phyloP scores from a whole-genome alignment of 805 yeast genomes.

The Candida hispaniensis region DNA sequence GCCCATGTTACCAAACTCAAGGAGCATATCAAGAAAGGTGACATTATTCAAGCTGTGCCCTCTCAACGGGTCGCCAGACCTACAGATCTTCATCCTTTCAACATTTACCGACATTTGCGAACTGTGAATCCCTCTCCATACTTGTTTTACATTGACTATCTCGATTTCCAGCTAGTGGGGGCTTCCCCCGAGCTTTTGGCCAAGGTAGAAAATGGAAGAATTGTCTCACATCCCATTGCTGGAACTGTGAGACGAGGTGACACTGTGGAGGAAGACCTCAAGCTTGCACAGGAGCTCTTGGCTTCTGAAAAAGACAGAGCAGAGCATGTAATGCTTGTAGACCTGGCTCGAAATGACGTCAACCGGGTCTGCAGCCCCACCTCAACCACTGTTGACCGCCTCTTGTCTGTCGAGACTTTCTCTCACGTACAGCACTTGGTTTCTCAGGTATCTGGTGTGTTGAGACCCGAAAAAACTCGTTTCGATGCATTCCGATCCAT shows the following conservation, averaged over 20 bases:
- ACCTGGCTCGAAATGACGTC: constrained; percentile 91
- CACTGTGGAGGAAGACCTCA: constrained; percentile 85
- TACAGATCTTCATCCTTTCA: constrained; percentile 91
- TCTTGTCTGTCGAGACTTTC: constrained; percentile 83
- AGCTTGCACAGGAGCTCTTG: constrained; percentile 60
- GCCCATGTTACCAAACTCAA: constrained; percentile 64
- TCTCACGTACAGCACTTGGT: constrained; percentile 96
- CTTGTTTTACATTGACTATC: constrained; percentile 81
- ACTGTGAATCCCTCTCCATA: constrained; percentile 98
- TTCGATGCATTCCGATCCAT: constrained; percentile 96
- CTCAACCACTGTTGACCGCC: constrained; percentile 75
- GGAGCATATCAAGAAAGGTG: constrained; percentile 78
- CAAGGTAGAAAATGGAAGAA: constrained; percentile 65
- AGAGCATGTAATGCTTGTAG: constrained; percentile 98
- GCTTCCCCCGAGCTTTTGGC: constrained; percentile 95
- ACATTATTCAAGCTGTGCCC: constrained; percentile 95
- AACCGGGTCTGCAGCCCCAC: constrained; percentile 87
- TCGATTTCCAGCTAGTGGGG: constrained; percentile 90
- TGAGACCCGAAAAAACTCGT: constrained; percentile 72
- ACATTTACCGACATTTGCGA: constrained; percentile 85
- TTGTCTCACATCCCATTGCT: constrained; percentile 95
- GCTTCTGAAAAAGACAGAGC: constrained; percentile 85
- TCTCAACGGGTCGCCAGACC: constrained; percentile 95
- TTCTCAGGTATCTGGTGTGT: constrained; percentile 85
- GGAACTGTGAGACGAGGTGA: constrained; percentile 90